Percentiles rank a stretch among this genome's conserved stretches.
Evolutionary conservation across 257 asterid genomes (phyloP).

Genomic region (Nicotiana paniculata): DNA sequence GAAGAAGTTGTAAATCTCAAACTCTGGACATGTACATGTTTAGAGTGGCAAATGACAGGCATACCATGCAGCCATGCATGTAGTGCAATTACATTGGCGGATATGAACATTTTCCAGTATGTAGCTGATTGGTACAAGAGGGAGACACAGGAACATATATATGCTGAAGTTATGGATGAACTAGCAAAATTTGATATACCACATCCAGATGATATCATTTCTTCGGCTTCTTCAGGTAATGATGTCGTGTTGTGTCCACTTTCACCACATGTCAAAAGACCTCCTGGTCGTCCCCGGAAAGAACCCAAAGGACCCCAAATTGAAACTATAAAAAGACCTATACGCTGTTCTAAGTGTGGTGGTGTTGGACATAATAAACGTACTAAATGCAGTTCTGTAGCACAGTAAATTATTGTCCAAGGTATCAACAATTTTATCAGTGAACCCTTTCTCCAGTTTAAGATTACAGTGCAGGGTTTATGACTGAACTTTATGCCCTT

Average conservation of each 20-base stretch:
- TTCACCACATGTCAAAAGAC: neutral
- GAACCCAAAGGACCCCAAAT: conserved; percentile 3
- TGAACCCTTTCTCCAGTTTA: neutral
- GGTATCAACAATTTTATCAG: neutral
- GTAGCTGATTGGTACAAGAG: conserved; percentile 11
- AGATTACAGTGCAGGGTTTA: too few species aligned
- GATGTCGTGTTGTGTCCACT: neutral
- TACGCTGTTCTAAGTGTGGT: neutral
- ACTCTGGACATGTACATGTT: conserved; percentile 6
- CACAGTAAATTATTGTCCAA: neutral
- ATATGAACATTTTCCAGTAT: neutral
- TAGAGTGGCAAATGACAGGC: conserved; percentile 15
- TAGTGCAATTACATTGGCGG: neutral
- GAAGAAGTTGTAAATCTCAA: conserved; percentile 8
- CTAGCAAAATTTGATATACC: conserved; percentile 8
- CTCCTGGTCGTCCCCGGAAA: conserved; percentile 9
- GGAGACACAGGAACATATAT: conserved; percentile 6
- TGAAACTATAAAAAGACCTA: neutral
- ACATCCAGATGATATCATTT: neutral
- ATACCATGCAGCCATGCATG: conserved; percentile 10
- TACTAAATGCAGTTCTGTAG: conserved; percentile 1
- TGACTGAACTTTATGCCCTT: neutral
- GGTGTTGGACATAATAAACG: conserved; percentile 9
- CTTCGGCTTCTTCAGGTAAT: neutral
- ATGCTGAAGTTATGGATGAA: conserved; percentile 3